Percentiles rank a stretch among this genome's conserved stretches.
Evolutionary conservation across 345 rosid genomes (phyloP).

Genomic region (Euclidium syriacum): DNA sequence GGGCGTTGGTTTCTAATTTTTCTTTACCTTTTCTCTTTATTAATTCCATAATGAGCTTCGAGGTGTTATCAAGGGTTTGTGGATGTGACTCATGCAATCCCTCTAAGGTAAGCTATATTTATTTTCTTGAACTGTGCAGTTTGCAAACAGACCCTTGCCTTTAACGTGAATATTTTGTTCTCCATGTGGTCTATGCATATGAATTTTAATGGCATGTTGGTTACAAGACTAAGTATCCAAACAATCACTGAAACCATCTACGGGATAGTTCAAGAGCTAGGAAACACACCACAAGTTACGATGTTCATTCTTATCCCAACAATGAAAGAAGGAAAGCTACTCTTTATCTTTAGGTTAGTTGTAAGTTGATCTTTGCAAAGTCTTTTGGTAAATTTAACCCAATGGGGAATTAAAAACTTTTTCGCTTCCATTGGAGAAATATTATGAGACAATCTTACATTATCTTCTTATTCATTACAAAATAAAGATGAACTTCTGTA

Average conservation of each 20-base stretch:
- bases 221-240: conserved; percentile 81
- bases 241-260: conserved; percentile 79
- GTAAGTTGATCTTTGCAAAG: conserved; percentile 19
- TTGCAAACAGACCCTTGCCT: neutral
- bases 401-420: neutral
- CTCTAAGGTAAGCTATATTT: conserved; percentile 44
- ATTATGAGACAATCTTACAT: neutral
- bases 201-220: conserved; percentile 77
- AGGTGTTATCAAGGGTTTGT: conserved; percentile 66
- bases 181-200: conserved; percentile 61
- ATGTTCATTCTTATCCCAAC: conserved; percentile 60
- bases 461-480: neutral
- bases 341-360: conserved; percentile 9
- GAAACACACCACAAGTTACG: conserved; percentile 59
- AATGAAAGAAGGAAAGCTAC: conserved; percentile 46
- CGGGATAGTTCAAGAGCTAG: conserved; percentile 76
- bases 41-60: conserved; percentile 46
- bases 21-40: neutral
- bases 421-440: neutral
- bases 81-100: conserved; percentile 60
- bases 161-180: neutral
- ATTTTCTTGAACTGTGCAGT: neutral
- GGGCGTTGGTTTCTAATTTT: neutral
- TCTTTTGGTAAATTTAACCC: conserved; percentile 16
- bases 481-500: neutral